These are phyloP conservation scores for Cynanchum wilfordii DNA, from an alignment of 257 asterid species.

Conservation along the genomic window DNA sequence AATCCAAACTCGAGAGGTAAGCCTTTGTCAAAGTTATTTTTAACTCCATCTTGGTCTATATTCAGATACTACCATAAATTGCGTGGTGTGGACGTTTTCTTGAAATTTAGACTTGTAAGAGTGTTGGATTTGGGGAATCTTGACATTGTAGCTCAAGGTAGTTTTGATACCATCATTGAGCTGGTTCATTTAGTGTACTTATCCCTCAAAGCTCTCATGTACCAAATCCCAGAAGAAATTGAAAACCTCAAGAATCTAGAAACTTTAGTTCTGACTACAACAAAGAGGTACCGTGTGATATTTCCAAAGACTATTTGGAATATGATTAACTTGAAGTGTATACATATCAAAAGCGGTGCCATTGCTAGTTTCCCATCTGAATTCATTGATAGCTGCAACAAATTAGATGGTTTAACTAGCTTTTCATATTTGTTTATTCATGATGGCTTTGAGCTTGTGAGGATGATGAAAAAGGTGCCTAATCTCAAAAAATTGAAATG, in stretches of 20 bases:
- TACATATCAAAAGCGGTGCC: not conserved
- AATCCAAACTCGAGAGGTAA: not conserved
- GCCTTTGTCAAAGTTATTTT: not conserved
- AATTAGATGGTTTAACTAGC: not conserved
- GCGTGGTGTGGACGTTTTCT: not conserved
- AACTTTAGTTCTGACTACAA: not conserved
- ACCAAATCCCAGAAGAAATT: not conserved
- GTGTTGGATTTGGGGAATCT: conserved; percentile 2
- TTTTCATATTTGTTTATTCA: not conserved
- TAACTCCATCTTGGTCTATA: not conserved
- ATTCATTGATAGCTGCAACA: not conserved
- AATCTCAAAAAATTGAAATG: not conserved
- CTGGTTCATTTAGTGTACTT: not conserved
- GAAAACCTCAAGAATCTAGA: not conserved
- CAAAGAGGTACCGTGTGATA: too few species aligned
- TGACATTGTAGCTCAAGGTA: not conserved
- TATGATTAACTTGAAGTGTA: not conserved
- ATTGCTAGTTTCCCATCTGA: not conserved
- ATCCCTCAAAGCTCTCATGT: not conserved
- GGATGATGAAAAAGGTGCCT: not conserved
- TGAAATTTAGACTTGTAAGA: conserved; percentile 3
- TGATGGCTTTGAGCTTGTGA: not conserved
- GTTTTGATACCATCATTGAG: not conserved
- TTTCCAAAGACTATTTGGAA: not conserved
- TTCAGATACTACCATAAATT: not conserved